Percentiles rank a stretch among this genome's conserved stretches.
Evolutionary conservation across 2,329 filamentous ascomycete genomes (phyloP).

Genomic region (Torrubiellomyces zombiae): DNA sequence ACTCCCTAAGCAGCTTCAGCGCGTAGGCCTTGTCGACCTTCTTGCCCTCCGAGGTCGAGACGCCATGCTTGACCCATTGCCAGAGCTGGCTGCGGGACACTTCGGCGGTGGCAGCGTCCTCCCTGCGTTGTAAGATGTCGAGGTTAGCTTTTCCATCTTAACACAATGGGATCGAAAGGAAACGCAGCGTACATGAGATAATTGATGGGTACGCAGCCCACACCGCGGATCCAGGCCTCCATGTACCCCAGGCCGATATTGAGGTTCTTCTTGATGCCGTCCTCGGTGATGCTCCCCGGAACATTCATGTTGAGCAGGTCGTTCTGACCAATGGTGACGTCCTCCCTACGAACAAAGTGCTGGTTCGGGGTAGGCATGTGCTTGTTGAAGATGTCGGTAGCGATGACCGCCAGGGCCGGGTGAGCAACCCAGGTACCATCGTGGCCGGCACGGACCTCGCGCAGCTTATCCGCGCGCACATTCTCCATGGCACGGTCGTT

Average conservation of each 20-base stretch:
- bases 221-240: conserved; percentile 92
- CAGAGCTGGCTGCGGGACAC: conserved; percentile 88
- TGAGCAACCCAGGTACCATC: conserved; percentile 97
- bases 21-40: conserved; percentile 86
- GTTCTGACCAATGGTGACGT: conserved; percentile 70
- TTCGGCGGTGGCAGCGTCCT: conserved; percentile 93
- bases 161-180: neutral
- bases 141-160: conserved; percentile 2
- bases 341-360: conserved; percentile 77
- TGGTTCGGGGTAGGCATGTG: conserved; percentile 98
- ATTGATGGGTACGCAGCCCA: conserved; percentile 96
- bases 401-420: conserved; percentile 76
- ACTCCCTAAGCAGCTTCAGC: conserved; percentile 72
- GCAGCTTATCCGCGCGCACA: conserved; percentile 87
- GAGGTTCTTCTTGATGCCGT: conserved; percentile 91
- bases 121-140: conserved; percentile 29
- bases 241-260: conserved; percentile 95
- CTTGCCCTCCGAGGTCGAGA: conserved; percentile 74
- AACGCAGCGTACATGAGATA: conserved; percentile 57
- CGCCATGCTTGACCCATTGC: conserved; percentile 72
- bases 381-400: conserved; percentile 88
- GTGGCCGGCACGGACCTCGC: conserved; percentile 87
- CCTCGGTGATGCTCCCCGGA: conserved; percentile 79
- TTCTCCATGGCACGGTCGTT: conserved; percentile 91
- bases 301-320: conserved; percentile 98